phyloP scores from a whole-genome alignment of 768 basidiomycete genomes.

The Gymnopilus junonius region DNA sequence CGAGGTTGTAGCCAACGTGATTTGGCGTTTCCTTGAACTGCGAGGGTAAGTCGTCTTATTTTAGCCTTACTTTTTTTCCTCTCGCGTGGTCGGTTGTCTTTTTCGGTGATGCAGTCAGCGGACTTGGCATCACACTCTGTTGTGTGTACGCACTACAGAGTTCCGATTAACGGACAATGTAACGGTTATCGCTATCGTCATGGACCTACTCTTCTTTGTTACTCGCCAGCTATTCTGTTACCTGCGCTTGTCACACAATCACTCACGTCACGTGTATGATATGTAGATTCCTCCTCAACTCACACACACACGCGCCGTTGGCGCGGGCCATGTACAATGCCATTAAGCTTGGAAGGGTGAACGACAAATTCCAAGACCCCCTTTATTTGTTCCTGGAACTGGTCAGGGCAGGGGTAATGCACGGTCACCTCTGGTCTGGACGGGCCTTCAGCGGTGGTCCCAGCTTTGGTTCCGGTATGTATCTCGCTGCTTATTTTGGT shows the following conservation, averaged over 20 bases:
- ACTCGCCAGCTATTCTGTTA: not conserved
- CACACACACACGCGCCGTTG: conserved; percentile 87
- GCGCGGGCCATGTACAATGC: conserved; percentile 92
- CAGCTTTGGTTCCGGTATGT: conserved; percentile 87
- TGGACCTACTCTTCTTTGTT: not conserved
- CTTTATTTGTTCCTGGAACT: conserved; percentile 95
- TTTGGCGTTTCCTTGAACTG: conserved; percentile 97
- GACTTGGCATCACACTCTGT: not conserved
- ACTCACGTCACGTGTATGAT: conserved; percentile 2
- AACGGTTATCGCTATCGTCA: conserved; percentile 1
- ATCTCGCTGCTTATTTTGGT: conserved; percentile 3
- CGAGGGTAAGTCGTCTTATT: conserved; percentile 70
- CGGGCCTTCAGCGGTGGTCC: conserved; percentile 93
- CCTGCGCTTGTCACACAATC: not conserved
- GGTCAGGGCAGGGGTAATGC: conserved; percentile 95
- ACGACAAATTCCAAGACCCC: conserved; percentile 99
- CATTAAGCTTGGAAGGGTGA: conserved; percentile 76
- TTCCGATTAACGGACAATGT: conserved; percentile 4
- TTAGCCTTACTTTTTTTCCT: conserved; percentile 2
- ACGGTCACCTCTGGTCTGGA: conserved; percentile 89
- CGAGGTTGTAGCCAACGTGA: conserved; percentile 96
- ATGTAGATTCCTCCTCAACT: conserved; percentile 84
- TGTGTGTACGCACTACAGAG: conserved; percentile 2
- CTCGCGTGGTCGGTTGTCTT: not conserved
- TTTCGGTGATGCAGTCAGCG: conserved; percentile 8